A percentile compares a stretch with the other conserved stretches of the same genome.
These are phyloP conservation scores for Nigrograna mackinnonii DNA, from an alignment of 2,329 filamentous ascomycete genomes.

Conservation along the genomic window DNA sequence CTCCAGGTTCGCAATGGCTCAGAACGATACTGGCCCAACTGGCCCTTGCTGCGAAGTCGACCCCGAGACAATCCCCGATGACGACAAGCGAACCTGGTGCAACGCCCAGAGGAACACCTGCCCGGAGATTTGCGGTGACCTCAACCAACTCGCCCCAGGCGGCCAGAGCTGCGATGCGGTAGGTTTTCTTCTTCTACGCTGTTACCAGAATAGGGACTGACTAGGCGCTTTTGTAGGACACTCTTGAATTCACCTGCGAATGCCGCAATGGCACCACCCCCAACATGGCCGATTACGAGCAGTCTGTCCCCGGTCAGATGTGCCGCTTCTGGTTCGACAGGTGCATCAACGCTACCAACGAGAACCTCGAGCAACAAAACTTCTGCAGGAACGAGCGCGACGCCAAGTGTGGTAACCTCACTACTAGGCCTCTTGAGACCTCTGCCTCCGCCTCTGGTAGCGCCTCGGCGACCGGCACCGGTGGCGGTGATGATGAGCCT, in stretches of 20 bases:
- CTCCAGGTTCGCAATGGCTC: constrained; percentile 49
- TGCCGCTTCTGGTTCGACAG: constrained; percentile 56
- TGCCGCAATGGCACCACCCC: constrained; percentile 60
- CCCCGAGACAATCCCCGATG: constrained; percentile 41
- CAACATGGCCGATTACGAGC: constrained; percentile 58
- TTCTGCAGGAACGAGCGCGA: constrained; percentile 48
- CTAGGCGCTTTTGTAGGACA: constrained; percentile 39
- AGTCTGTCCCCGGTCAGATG: constrained; percentile 64
- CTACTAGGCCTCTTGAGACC: constrained; percentile 21
- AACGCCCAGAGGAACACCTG: constrained; percentile 62
- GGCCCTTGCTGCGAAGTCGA: constrained; percentile 47
- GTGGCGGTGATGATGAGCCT: constrained; percentile 16
- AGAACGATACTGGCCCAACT: constrained; percentile 42
- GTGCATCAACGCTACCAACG: constrained; percentile 44
- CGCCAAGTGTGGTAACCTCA: constrained; percentile 57
- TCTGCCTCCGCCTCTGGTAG: constrained; percentile 26
- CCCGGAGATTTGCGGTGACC: constrained; percentile 60
- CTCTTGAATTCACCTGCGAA: constrained; percentile 59
- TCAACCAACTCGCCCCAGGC: constrained; percentile 42
- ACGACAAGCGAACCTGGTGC: constrained; percentile 57
- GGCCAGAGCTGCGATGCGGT: constrained; percentile 62
- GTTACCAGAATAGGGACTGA: constrained; percentile 18
- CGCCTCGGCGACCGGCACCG: constrained; percentile 15
- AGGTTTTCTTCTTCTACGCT: constrained; percentile 31
- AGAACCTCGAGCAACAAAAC: constrained; percentile 40